Base-by-base conservation (phyloP, 176 grass and related monocot genomes). In the Lolium perenne region DNA sequence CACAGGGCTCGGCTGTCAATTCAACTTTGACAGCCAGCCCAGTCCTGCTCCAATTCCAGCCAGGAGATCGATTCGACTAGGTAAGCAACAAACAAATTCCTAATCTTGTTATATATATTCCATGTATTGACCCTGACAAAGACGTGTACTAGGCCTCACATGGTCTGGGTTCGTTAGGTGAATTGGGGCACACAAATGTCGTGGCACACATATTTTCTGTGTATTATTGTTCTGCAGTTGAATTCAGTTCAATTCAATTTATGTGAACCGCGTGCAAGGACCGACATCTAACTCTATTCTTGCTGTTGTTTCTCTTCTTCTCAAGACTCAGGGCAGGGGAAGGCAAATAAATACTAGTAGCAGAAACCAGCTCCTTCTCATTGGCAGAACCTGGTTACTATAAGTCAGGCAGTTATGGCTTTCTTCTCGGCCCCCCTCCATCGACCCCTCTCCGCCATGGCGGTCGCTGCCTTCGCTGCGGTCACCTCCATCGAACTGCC, bases 361-460 rank as follows among this genome's bases (percentile, higher is more conserved):
- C 1, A 26, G 45, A 46, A 61, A 79, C 21, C 21, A 18, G 85
- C 38, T 83, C 43, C 55, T 83, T 25, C 58, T 11, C 47, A 74
- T 67, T 79, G 62, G 18, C 50, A 57, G 66, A 79, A 77, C 67
- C 49, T 4, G 48, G 26, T 84, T 72, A 26, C 48, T 66, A 61
- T 58, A 26, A 58, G 16, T 22, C n/a, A 45, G 11, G 6, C 29
- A 75, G 25, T 41, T 7, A 98, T 96, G 97, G 92, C 97, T 67
- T 95, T 86, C 54, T 56, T 56, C 17, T 55, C 53, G 0, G 53
- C 15, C 1, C 53, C 53, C 4, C 84, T 95, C 61, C 90, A 95
- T 40, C 90, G 97, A 26, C 94, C 97, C 55, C 81, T 98, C 64
- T 96, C 97, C 2, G 83, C 97, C 73, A 93, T 88, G 54, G 97